Conservation (phyloP, 176 grass and related monocot species). For the Saccharum officinarum region DNA sequence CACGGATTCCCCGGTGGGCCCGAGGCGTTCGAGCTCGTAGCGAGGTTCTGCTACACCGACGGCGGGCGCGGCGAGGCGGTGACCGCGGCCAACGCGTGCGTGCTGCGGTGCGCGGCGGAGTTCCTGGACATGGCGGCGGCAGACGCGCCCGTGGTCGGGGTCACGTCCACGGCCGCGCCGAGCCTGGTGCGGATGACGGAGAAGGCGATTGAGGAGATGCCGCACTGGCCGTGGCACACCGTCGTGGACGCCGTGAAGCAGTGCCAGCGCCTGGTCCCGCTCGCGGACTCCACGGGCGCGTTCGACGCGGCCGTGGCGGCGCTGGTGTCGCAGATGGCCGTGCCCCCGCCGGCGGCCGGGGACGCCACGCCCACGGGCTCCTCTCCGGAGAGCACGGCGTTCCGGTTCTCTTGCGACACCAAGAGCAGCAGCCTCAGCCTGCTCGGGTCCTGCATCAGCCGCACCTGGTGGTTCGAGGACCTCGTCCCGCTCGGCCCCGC, state of each 20-base stretch:
- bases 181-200: constrained; percentile 59
- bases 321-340: constrained; percentile 56
- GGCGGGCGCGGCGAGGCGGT: constrained; percentile 27
- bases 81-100: constrained; percentile 60
- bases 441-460: constrained; percentile 34
- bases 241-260: constrained; percentile 64
- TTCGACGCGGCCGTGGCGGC: constrained; percentile 55
- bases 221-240: constrained; percentile 79
- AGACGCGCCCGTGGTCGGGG: background rate
- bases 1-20: constrained; percentile 73
- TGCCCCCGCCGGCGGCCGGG: constrained; percentile 20
- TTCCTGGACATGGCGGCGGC: constrained; percentile 70
- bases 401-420: constrained; percentile 86
- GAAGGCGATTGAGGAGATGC: constrained; percentile 62
- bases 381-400: constrained; percentile 86
- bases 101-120: constrained; percentile 60
- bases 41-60: constrained; percentile 70
- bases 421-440: constrained; percentile 75
- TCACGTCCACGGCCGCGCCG: constrained; percentile 14
- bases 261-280: constrained; percentile 62
- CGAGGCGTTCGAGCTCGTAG: constrained; percentile 78
- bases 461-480: constrained; percentile 98
- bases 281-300: constrained; percentile 43
- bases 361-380: constrained; percentile 70
- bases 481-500: constrained; percentile 45